phyloP scores from a whole-genome alignment of 257 asterid genomes.

The Solanum chmielewskii region DNA sequence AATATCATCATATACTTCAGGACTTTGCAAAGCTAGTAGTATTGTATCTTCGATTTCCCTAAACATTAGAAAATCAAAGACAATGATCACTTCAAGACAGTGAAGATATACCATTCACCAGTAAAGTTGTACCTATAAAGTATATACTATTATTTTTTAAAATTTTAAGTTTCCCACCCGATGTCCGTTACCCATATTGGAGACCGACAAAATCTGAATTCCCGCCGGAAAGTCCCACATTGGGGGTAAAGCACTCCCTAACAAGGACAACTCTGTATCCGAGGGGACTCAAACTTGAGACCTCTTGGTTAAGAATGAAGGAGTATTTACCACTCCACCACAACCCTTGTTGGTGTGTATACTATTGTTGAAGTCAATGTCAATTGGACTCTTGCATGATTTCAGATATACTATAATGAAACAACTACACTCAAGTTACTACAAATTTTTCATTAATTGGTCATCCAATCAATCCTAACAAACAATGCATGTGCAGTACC shows the following conservation, averaged over 20 bases:
- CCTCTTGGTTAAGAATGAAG: neutral
- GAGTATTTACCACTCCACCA: neutral
- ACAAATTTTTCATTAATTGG: neutral
- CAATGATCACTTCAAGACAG: neutral
- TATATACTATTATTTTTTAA: neutral
- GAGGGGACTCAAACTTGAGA: neutral
- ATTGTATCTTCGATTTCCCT: conserved; percentile 94
- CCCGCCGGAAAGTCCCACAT: neutral
- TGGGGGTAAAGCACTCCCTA: neutral
- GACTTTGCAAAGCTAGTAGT: conserved; percentile 74
- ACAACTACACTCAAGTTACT: neutral
- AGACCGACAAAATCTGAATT: no score
- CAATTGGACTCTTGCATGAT: neutral
- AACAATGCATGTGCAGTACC: neutral
- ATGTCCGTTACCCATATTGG: neutral
- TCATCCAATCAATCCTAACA: neutral
- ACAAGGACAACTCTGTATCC: neutral
- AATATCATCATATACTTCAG: conserved; percentile 92
- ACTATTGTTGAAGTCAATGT: neutral
- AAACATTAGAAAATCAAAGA: neutral
- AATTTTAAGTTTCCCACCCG: neutral
- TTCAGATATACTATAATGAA: neutral
- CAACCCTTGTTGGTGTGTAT: neutral
- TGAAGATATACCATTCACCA: neutral
- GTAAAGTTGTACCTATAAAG: neutral